Base-by-base conservation (phyloP, 164 flowering plant genomes). In the Kingdonia uniflora region DNA sequence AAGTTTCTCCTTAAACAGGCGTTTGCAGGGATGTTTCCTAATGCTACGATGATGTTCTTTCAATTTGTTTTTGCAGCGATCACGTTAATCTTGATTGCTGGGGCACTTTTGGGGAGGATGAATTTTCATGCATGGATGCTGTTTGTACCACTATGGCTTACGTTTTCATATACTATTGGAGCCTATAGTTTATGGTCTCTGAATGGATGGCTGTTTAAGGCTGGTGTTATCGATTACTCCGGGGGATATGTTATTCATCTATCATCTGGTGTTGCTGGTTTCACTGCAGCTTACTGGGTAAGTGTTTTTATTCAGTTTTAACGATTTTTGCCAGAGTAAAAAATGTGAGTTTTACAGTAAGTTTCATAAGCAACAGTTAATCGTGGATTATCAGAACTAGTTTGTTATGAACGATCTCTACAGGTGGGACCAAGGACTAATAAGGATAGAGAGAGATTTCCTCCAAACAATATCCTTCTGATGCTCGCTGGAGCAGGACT, bases 61-160 rank as follows among this genome's bases (percentile, higher is more conserved):
- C 84, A 81, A 67, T 77, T 74, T 51, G 80, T 74, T 12, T 81
- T 79, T 40, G 87, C 87, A 1, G 84, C 76, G 1, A 79, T 81
- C 5, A 79, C 84, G 5, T 19, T 74, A 72, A 72, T 79, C 51
- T 35, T 81, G 54, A 67, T 79, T 1, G 88, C 76, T 0, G 84
- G 82, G 0, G 80, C 84, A 0, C 54, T 81, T 43, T 61, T 81
- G 11, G 82, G 82, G 52, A 68, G 88, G 61, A 81, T 81, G 88
- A 81, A 77, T 47, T 79, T 79, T 40, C 60, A 60, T 22, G 87
- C 88, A 4, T 82, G 88, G 85, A 82, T 82, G 85, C 11, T 74
- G 26, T 82, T 82, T 51, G 88, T 82, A 51, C 85, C 88, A 0
- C 62, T 76, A 7, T 82, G 82, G 85, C 49, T 77, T 1, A 74